These are phyloP conservation scores for Osmanthus fragrans DNA, from an alignment of 257 asterid genomes.

Conservation along the genomic window DNA sequence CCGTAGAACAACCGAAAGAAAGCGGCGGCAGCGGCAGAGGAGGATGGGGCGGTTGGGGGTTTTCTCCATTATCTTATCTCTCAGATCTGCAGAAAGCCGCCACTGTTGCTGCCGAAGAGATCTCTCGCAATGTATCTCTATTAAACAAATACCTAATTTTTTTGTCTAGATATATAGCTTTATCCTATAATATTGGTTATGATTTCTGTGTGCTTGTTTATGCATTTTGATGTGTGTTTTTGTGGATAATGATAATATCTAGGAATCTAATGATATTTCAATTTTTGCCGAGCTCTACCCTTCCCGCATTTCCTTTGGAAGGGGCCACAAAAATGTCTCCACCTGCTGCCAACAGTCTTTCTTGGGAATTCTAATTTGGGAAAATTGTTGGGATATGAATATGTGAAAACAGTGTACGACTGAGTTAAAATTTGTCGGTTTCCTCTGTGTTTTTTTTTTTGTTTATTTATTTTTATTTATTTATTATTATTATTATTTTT, in stretches of 20 bases:
- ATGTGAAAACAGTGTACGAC: background rate
- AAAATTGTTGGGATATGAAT: background rate
- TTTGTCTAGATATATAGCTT: background rate
- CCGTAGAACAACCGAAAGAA: constrained; percentile 15
- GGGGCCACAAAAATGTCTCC: too few species aligned
- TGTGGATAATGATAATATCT: background rate
- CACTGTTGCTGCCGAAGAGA: constrained; percentile 85
- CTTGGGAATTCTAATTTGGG: background rate
- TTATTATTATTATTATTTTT: too few species aligned
- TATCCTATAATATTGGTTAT: background rate
- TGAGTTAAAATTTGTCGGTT: background rate
- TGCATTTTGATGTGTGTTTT: background rate
- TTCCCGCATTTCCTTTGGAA: too few species aligned
- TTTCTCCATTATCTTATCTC: constrained; percentile 68
- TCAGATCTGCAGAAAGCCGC: constrained; percentile 91
- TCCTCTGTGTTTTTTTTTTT: background rate
- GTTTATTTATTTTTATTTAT: background rate
- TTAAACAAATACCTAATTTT: background rate
- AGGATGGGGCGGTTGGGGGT: constrained; percentile 92
- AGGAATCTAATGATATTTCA: background rate
- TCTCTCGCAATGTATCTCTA: constrained; percentile 76
- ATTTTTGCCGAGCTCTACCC: background rate
- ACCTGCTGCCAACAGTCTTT: too few species aligned
- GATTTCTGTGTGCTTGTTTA: background rate
- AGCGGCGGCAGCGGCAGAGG: constrained; percentile 37